Evolutionary conservation across 805 yeast species (phyloP), one percentile per base, ranked within the genome.

Genomic region (Kodamaea kaohsiungensis): DNA sequence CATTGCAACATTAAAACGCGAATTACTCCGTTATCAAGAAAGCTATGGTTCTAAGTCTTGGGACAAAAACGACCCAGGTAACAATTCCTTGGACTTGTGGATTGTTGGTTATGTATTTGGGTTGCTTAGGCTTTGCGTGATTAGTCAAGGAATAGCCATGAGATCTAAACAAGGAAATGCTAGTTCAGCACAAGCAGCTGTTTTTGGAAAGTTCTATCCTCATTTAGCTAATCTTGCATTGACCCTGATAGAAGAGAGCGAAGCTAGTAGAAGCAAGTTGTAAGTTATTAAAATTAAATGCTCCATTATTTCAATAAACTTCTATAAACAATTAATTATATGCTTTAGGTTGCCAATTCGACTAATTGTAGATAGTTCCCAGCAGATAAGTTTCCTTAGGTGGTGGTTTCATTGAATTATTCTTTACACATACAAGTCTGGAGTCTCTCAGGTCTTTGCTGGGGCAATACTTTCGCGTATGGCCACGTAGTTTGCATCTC

Each of bases 101-200:
- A 61, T 65, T 4, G 76, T 78, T 46, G 88, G 87, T 1, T 74
- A 70, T 12, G 84, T 82, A 1, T 84, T 83, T 66, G 86, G 86
- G 0, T 67, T 83, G 40, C 72, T 81, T 39, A 68, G 88, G 18
- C 71, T 83, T 16, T 73, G 80, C 54, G 87, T 84, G 15, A 84
- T 84, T 53, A 71, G 79, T 15, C 89, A 84, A 58, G 89, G 89
- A 2, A 82, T 84, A 49, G 84, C 83, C 4, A 83, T 84, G 70
- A 70, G 88, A 51, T 70, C 74, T 1, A 69, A 73, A 9, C 67
- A 73, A 49, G 87, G 87, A 9, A 78, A 76, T 38, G 86, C 87
- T 1, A 77, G 82, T 25, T 77, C 83, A 43, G 82, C 82, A 0
- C 69, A 75, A 52, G 87, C 87, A 2, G 66, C 67, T 6, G 65